A percentile compares a stretch with the other conserved stretches of the same genome.
Conservation (phyloP, 73 alveolate genomes). For the Paramecium octaurelia region DNA sequence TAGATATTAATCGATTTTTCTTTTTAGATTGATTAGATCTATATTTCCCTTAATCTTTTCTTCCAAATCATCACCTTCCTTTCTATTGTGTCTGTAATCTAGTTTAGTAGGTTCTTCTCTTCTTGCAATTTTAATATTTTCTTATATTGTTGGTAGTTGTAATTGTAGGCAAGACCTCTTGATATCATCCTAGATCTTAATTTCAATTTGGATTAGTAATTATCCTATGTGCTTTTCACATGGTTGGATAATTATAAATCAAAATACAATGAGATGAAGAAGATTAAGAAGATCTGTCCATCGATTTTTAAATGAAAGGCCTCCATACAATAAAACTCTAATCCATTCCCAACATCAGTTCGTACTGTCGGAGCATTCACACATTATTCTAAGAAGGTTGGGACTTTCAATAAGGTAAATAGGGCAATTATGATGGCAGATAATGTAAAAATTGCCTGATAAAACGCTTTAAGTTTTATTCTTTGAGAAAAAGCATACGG, state of each 20-base stretch:
- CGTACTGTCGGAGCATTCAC: not conserved
- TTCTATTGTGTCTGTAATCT: not conserved
- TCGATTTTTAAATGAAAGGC: not conserved
- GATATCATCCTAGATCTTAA: slow-evolving; percentile 1
- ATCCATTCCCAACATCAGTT: not conserved
- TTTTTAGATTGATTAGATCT: not conserved
- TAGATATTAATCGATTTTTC: not conserved
- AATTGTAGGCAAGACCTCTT: not conserved
- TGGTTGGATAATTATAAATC: not conserved
- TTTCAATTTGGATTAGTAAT: not conserved
- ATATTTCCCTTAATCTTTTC: not conserved
- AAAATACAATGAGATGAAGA: slow-evolving; percentile 14
- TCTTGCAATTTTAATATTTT: not conserved
- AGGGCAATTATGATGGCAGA: not conserved
- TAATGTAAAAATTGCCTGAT: not conserved
- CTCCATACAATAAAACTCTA: slow-evolving; percentile 21
- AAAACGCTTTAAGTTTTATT: not conserved
- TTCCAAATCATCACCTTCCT: not conserved
- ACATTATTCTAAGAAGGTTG: not conserved
- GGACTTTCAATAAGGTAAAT: slow-evolving; percentile 24
- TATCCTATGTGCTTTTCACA: not conserved
- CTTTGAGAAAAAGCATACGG: not conserved
- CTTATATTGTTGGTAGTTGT: not conserved
- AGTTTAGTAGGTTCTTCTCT: not conserved
- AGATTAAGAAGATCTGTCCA: slow-evolving; percentile 16